Evolutionary conservation across 495 filamentous ascomycete species (phyloP).

Genomic region (Podospora conica): DNA sequence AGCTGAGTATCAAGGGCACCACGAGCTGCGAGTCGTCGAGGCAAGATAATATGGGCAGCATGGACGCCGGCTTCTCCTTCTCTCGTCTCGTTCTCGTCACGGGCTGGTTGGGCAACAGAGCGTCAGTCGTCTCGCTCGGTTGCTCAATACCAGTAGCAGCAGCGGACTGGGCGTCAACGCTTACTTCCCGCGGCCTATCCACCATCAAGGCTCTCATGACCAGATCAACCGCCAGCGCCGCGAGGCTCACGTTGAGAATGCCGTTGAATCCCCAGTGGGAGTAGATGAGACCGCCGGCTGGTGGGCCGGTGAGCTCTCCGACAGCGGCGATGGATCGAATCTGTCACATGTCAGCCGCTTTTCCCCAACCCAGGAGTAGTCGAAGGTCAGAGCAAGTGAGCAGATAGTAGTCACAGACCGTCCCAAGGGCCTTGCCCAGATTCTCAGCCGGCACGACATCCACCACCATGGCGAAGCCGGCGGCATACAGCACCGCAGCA

Average conservation of each 20-base stretch:
- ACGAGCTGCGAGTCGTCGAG: conserved; percentile 7
- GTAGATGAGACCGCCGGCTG: conserved; percentile 2
- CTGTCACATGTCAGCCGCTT: neutral
- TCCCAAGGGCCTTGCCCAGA: conserved; percentile 11
- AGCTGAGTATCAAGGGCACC: conserved; percentile 3
- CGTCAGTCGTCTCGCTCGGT: neutral
- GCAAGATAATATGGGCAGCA: conserved; percentile 10
- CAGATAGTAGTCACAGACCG: neutral
- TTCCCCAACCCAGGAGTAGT: neutral
- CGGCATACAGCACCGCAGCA: conserved; percentile 9
- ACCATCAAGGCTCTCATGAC: conserved; percentile 12
- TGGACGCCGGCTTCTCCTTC: neutral
- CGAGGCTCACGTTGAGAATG: conserved; percentile 7
- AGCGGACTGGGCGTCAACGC: neutral
- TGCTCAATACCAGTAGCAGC: neutral
- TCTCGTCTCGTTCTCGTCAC: neutral
- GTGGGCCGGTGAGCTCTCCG: conserved; percentile 6
- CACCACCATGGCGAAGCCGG: conserved; percentile 8
- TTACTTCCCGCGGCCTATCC: neutral
- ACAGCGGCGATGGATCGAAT: conserved; percentile 8
- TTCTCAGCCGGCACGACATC: conserved; percentile 6
- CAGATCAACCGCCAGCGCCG: conserved; percentile 5
- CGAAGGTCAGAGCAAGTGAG: neutral
- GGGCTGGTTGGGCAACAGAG: neutral
- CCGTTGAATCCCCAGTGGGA: conserved; percentile 8